Evolutionary conservation across 805 yeast genomes (phyloP).

Genomic region (Brettanomyces anomalus): DNA sequence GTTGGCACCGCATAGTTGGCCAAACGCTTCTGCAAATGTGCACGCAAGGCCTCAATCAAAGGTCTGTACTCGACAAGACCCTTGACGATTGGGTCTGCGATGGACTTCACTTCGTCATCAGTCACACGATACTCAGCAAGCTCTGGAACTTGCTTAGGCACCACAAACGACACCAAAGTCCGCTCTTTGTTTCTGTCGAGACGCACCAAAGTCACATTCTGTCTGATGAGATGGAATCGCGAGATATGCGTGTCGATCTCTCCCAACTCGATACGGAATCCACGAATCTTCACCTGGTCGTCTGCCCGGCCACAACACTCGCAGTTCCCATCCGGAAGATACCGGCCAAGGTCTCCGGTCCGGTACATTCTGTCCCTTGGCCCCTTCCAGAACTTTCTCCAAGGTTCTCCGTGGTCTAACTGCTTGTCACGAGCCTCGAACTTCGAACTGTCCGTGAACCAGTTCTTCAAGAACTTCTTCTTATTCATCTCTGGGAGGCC

Average conservation of each 20-base stretch:
- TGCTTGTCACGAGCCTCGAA: slow-evolving; percentile 53
- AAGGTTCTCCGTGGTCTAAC: slow-evolving; percentile 38
- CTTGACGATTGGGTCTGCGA: slow-evolving; percentile 58
- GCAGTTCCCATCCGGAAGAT: slow-evolving; percentile 93
- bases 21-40: slow-evolving; percentile 76
- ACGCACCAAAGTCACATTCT: slow-evolving; percentile 84
- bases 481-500: slow-evolving; percentile 82
- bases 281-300: slow-evolving; percentile 97
- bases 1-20: slow-evolving; percentile 94
- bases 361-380: slow-evolving; percentile 94
- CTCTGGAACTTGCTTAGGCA: slow-evolving; percentile 52
- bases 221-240: slow-evolving; percentile 87
- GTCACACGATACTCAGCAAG: slow-evolving; percentile 41
- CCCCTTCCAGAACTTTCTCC: slow-evolving; percentile 83
- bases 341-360: slow-evolving; percentile 96
- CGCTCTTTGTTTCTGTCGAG: slow-evolving; percentile 92
- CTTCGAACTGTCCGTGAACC: slow-evolving; percentile 68
- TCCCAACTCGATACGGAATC: slow-evolving; percentile 96
- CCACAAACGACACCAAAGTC: slow-evolving; percentile 81
- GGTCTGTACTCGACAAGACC: slow-evolving; percentile 73
- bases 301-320: slow-evolving; percentile 99
- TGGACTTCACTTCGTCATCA: slow-evolving; percentile 32
- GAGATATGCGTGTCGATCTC: slow-evolving; percentile 97
- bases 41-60: slow-evolving; percentile 71
- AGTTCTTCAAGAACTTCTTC: slow-evolving; percentile 80